Base-by-base conservation (phyloP, 2,329 filamentous ascomycete species). In the Colletotrichum scovillei region DNA sequence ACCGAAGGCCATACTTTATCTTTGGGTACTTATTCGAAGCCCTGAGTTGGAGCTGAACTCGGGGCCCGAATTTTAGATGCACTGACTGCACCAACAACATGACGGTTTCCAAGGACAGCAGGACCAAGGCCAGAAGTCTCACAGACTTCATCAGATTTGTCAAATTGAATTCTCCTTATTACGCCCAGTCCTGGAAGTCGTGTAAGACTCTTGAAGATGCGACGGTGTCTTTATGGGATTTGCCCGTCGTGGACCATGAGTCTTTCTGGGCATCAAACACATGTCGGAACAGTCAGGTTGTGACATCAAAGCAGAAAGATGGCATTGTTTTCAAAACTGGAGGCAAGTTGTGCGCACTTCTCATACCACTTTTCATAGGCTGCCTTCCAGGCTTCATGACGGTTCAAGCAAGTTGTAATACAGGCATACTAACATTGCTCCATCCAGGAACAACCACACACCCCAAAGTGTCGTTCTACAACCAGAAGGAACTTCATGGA, bases 291-390 rank as follows among this genome's bases (percentile, higher is more conserved):
- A 73, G 70, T 22, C 52, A 73, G 19, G 67, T 73, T 11, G 16
- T 73, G 19, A 73, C 70, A 1, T 70, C 67, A 14, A 70, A 70
- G 35, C 70, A 73, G 30, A 70, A 65, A 11, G 60, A 73, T 6
- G 70, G 70, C 3, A 70, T 73, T 5, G 57, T 73, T 2, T 73
- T 73, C 35, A 73, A 73, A 3, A 73, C 70, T 2, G 70, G 70
- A 38, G 70, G 67, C 70, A 11, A 35, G 32, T 35, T 35, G 11
- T 4, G 9, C 32, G 9, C 11, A 35, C 11, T 35, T 12, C 32
- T 35, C 11, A 4, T 35, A 11, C 38, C 16, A 16, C 32, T 35
- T 35, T 1, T 11, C 11, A 35, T 35, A 35, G 9, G 32, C 11
- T 35, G 32, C 11, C 32, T 12, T 16, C 14, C 38, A 42, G 9